Conservation (phyloP, 2,329 filamentous ascomycete species). For the Mollisiaceae sp. region DNA sequence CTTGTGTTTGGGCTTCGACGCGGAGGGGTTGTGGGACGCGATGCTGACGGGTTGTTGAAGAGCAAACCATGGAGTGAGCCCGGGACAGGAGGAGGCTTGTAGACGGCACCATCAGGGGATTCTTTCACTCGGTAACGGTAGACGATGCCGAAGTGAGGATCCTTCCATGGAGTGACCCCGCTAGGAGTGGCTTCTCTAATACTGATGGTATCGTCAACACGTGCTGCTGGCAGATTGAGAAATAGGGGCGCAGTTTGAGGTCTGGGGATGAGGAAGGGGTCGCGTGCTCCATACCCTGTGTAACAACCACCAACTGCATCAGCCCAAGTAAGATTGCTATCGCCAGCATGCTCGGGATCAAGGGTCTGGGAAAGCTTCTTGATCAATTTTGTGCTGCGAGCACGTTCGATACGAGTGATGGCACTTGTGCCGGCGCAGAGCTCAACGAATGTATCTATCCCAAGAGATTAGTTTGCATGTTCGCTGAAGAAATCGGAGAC, state of each 20-base stretch:
- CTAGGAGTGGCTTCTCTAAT: constrained; percentile 2
- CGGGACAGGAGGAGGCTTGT: background rate
- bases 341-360: background rate
- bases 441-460: constrained; percentile 19
- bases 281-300: constrained; percentile 12
- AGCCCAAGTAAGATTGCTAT: constrained; percentile 21
- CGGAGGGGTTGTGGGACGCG: background rate
- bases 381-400: constrained; percentile 10
- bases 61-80: background rate
- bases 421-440: constrained; percentile 24
- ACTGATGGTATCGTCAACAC: background rate
- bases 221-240: background rate
- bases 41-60: background rate
- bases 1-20: background rate
- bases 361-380: constrained; percentile 6
- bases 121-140: constrained; percentile 20
- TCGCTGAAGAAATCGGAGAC: background rate
- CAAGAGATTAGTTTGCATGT: background rate
- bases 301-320: constrained; percentile 25
- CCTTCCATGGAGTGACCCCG: constrained; percentile 20
- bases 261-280: background rate
- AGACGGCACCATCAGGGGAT: background rate
- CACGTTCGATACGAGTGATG: constrained; percentile 17
- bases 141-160: constrained; percentile 26
- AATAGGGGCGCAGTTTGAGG: background rate